Evolutionary conservation across 1,139 yeast species (phyloP).

Genomic region (Saccharomyces uvarum): DNA sequence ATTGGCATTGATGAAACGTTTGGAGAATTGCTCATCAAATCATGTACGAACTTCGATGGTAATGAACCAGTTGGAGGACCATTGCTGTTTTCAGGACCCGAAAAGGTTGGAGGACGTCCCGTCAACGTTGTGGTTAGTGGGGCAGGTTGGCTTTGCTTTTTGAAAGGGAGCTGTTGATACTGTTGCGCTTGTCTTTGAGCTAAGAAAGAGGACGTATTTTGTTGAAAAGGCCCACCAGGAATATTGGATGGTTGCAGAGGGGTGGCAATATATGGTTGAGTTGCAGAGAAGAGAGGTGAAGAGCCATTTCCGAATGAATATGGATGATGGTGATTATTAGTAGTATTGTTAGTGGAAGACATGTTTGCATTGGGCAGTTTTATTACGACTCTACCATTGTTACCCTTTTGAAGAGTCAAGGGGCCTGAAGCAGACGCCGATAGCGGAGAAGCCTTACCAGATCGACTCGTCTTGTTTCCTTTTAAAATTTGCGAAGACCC

Average conservation of each 20-base stretch:
- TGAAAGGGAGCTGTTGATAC: neutral
- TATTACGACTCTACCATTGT: neutral
- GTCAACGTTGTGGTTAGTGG: neutral
- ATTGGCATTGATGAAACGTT: constrained; percentile 22
- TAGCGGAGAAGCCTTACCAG: neutral
- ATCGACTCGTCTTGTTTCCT: neutral
- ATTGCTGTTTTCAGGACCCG: neutral
- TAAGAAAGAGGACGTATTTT: neutral
- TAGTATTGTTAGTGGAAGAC: neutral
- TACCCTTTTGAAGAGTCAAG: neutral
- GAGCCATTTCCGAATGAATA: constrained; percentile 2
- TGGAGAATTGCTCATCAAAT: constrained; percentile 30
- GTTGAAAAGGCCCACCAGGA: neutral
- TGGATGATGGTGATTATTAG: neutral
- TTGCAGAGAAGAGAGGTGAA: constrained; percentile 11
- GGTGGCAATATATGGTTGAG: constrained; percentile 16
- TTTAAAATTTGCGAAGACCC: neutral
- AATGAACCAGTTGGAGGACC: constrained; percentile 19
- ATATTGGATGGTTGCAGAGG: constrained; percentile 10
- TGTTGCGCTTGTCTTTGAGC: neutral
- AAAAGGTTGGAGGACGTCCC: neutral
- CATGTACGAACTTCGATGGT: constrained; percentile 30
- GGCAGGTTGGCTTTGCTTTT: neutral
- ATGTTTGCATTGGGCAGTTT: neutral
- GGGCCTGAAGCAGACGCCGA: neutral